Percentiles rank a stretch among this genome's conserved stretches.
Evolutionary conservation across 768 basidiomycete genomes (phyloP).

Genomic region (Psilocybe subaeruginosa): DNA sequence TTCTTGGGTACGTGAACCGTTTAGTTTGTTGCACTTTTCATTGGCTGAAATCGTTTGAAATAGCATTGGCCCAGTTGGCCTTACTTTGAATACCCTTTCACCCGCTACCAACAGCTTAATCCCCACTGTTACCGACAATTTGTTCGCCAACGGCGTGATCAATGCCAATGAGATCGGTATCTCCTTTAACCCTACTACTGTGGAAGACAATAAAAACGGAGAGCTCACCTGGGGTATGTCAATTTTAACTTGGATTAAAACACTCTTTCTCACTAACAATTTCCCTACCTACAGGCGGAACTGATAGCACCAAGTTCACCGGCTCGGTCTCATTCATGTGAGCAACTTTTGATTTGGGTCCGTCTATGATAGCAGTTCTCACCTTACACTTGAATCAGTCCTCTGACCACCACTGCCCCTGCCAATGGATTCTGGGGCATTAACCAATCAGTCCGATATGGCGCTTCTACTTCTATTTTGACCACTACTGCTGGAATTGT

Average conservation of each 20-base stretch:
- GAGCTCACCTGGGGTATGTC: conserved; percentile 56
- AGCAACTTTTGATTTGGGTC: neutral
- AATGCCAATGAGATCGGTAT: conserved; percentile 45
- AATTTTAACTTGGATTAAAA: conserved; percentile 9
- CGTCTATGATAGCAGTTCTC: too few relatives aligned
- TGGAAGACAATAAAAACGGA: conserved; percentile 40
- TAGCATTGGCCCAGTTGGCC: conserved; percentile 62
- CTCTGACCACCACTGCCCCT: conserved; percentile 50
- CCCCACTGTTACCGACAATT: conserved; percentile 63
- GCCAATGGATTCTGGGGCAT: conserved; percentile 61
- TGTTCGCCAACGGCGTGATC: conserved; percentile 44
- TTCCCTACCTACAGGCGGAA: conserved; percentile 51
- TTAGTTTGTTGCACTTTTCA: neutral
- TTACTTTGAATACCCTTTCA: conserved; percentile 49
- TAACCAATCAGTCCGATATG: conserved; percentile 55
- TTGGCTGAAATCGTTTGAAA: neutral
- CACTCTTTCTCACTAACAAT: conserved; percentile 4
- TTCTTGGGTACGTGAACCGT: conserved; percentile 52
- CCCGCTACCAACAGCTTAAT: conserved; percentile 32
- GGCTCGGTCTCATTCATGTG: conserved; percentile 47
- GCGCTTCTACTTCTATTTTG: conserved; percentile 45
- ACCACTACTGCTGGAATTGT: conserved; percentile 55
- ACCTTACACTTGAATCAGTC: conserved; percentile 30
- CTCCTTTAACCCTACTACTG: conserved; percentile 53
- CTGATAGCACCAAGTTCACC: conserved; percentile 45